phyloP scores from a whole-genome alignment of 768 basidiomycete genomes.

The Lyophyllum shimeji region DNA sequence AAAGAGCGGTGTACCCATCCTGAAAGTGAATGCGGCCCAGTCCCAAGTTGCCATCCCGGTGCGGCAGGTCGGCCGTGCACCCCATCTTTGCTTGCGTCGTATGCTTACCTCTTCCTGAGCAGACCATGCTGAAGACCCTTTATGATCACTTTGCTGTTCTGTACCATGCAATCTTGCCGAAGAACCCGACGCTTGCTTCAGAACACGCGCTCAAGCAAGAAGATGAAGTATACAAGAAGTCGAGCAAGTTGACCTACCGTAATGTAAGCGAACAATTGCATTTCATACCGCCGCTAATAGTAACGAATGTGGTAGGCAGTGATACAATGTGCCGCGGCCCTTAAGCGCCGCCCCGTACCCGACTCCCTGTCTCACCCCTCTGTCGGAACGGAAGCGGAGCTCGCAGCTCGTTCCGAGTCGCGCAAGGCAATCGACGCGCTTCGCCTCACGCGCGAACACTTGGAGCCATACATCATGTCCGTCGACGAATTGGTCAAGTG shows the following conservation, averaged over 20 bases:
- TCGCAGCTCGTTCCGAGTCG: slow-evolving; percentile 53
- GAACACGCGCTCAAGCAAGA: slow-evolving; percentile 85
- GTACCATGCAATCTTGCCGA: slow-evolving; percentile 55
- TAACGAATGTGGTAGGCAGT: slow-evolving; percentile 38
- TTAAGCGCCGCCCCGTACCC: slow-evolving; percentile 55
- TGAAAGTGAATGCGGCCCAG: slow-evolving; percentile 63
- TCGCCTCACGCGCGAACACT: slow-evolving; percentile 46
- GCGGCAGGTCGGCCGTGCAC: slow-evolving; percentile 53
- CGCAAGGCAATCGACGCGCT: slow-evolving; percentile 54
- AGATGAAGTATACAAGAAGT: slow-evolving; percentile 71
- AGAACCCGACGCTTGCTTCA: slow-evolving; percentile 61
- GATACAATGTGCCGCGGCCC: slow-evolving; percentile 47
- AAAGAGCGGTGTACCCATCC: slow-evolving; percentile 62
- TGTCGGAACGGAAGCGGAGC: slow-evolving; percentile 73
- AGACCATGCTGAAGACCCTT: slow-evolving; percentile 75
- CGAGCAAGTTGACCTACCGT: slow-evolving; percentile 80
- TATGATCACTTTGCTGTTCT: slow-evolving; percentile 72
- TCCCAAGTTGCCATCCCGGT: slow-evolving; percentile 74
- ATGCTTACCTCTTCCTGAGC: slow-evolving; percentile 9
- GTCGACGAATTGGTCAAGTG: slow-evolving; percentile 56
- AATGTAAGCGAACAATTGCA: slow-evolving; percentile 52
- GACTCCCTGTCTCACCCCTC: slow-evolving; percentile 62
- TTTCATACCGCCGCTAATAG: not conserved
- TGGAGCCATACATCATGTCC: slow-evolving; percentile 63
- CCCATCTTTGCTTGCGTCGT: not conserved